Percentiles rank a stretch among this genome's conserved stretches.
phyloP scores from a whole-genome alignment of 1,139 yeast genomes.

The Yamadazyma atlantica region DNA sequence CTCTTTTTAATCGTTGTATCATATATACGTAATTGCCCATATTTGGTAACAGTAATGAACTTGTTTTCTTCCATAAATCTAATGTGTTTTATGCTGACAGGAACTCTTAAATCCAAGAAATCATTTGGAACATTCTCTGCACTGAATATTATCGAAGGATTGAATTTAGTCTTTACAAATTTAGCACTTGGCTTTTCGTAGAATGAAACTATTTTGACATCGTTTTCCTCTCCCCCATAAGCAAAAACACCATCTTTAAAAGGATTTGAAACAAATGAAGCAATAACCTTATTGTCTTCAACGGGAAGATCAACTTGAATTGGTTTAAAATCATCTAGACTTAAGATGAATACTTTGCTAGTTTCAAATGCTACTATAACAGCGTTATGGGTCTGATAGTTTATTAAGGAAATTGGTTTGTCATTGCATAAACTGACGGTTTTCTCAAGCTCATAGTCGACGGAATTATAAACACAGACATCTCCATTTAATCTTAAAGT shows the following conservation, averaged over 20 bases:
- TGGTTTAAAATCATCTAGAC: slow-evolving; percentile 34
- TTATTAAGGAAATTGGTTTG: slow-evolving; percentile 34
- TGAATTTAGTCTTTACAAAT: slow-evolving; percentile 17
- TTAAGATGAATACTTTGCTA: slow-evolving; percentile 49
- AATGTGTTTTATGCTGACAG: slow-evolving; percentile 60
- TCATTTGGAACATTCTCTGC: slow-evolving; percentile 71
- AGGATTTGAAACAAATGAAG: slow-evolving; percentile 48
- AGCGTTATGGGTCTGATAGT: slow-evolving; percentile 28
- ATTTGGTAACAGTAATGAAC: slow-evolving; percentile 63
- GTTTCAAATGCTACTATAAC: slow-evolving; percentile 46
- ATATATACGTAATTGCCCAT: slow-evolving; percentile 68
- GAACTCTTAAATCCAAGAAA: slow-evolving; percentile 64
- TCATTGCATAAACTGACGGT: slow-evolving; percentile 20
- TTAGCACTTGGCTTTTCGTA: slow-evolving; percentile 22
- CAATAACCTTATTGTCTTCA: slow-evolving; percentile 39
- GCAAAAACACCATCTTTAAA: slow-evolving; percentile 52
- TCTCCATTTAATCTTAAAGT: slow-evolving; percentile 45
- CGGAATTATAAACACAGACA: slow-evolving; percentile 36
- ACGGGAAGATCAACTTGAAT: slow-evolving; percentile 26
- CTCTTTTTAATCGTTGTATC: slow-evolving; percentile 59
- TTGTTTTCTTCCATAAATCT: slow-evolving; percentile 42
- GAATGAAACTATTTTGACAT: slow-evolving; percentile 52
- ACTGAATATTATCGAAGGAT: slow-evolving; percentile 39
- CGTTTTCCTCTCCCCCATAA: slow-evolving; percentile 74
- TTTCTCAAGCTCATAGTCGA: slow-evolving; percentile 17